Evolutionary conservation across 192 early-diverging fungal genomes (phyloP), one percentile per base, ranked within the genome.

Genomic region (Coemansia sp.): DNA sequence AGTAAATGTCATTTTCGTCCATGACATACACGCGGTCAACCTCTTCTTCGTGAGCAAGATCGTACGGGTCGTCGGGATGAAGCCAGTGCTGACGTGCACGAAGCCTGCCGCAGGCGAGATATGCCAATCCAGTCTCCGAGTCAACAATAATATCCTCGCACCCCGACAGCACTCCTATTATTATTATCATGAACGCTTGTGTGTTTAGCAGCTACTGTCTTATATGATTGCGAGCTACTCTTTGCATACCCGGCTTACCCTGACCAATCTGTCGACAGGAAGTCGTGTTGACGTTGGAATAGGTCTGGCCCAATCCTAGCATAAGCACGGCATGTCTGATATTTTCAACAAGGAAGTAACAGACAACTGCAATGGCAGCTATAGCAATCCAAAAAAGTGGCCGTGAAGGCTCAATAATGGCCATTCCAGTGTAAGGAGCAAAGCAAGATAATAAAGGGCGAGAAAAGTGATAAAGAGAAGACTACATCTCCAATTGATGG

Each of bases 131-230:
- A 7, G 87, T 84, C 3, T 68, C 52, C n/a, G 80, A 83, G 64
- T 88, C 87, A 14, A 89, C 73, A 47, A 77, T 63, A 39, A 89
- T 81, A 52, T 89, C 88, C 67, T 89, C 88, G 37, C 88, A 89
- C 4, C 84, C 84, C 8, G 85, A 71, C 14, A 82, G 55, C 38
- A 69, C 66, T 11, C 72, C 67, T 75, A 75, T 3, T 43, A 26
- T 26, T 19, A n/a, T 52, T 10, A 26, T 33, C 26, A 11, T 10
- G 6, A 26, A 26, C 49, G 30, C 9, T 26, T 6, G 19, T 9
- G 49, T 23, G 49, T 19, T 52, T 52, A 52, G 49, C 3, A 6
- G 21, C 23, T 19, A 52, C 9, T 26, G 23, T 11, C 5, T 3
- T 52, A 19, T 23, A 21, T 52, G 21, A 23, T 8, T 3, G 19